Conservation (phyloP, 2,329 filamentous ascomycete species). For the Paraphaeosphaeria sporulosa region DNA sequence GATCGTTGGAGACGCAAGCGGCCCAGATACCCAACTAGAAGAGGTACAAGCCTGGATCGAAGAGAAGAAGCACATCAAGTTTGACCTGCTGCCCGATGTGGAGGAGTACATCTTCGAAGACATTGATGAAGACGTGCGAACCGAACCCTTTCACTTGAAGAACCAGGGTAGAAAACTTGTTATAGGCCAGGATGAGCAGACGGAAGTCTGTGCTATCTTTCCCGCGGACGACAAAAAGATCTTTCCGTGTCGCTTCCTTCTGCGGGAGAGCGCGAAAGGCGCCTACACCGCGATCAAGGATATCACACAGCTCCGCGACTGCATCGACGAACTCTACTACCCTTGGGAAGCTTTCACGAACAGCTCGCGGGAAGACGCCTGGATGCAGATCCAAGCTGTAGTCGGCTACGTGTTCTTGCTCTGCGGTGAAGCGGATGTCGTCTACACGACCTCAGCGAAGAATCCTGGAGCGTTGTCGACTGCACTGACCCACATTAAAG, state of each 20-base stretch:
- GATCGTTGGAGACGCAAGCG: neutral
- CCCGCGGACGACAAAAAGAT: neutral
- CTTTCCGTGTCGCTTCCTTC: neutral
- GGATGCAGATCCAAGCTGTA: neutral
- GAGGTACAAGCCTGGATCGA: slow-evolving; percentile 7
- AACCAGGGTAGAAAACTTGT: slow-evolving; percentile 4
- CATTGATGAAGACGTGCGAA: neutral
- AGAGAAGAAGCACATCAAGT: neutral
- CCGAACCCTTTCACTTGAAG: neutral
- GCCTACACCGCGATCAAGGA: neutral
- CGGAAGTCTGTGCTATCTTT: neutral
- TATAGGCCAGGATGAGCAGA: neutral
- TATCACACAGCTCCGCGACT: neutral
- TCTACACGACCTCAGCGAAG: neutral
- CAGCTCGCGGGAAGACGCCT: neutral
- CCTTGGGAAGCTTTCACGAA: neutral
- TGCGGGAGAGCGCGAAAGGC: neutral
- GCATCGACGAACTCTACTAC: neutral
- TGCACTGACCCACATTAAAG: neutral
- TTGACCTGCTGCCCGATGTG: neutral
- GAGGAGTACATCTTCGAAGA: neutral
- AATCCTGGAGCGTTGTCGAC: neutral
- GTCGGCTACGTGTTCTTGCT: neutral
- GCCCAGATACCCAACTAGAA: slow-evolving; percentile 1
- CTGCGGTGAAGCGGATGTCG: neutral